Conservation (phyloP, 345 rosid genomes). For the Cardamine chenopodiifolia region DNA sequence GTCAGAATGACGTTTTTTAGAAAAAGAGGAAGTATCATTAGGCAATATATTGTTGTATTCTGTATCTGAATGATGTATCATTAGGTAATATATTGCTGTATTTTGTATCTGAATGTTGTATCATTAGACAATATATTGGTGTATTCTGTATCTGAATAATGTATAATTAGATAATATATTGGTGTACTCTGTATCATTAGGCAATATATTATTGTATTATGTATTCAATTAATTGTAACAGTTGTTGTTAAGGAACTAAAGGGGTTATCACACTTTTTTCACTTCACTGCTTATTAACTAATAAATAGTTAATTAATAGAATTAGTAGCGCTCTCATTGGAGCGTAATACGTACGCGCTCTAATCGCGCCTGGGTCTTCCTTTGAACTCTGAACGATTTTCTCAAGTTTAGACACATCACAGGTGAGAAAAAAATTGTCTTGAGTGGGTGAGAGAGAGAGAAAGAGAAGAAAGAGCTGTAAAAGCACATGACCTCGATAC, state of each 20-base stretch:
- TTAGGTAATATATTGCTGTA: too few species aligned
- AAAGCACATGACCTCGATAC: slow-evolving; percentile 63
- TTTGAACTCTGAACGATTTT: slow-evolving; percentile 11
- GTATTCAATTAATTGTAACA: neutral
- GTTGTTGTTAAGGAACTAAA: neutral
- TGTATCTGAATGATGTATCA: neutral
- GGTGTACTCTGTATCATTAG: neutral
- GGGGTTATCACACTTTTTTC: neutral
- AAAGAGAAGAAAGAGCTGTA: slow-evolving; percentile 44
- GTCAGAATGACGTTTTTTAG: too few species aligned
- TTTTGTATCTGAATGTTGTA: too few species aligned
- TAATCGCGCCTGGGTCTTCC: slow-evolving; percentile 5
- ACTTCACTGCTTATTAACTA: neutral
- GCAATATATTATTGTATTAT: neutral
- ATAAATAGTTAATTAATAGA: neutral
- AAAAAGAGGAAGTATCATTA: neutral
- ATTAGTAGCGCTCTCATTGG: slow-evolving; percentile 12
- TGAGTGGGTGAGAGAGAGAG: slow-evolving; percentile 33
- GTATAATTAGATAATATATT: too few species aligned
- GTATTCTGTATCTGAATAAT: too few species aligned
- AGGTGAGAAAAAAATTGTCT: slow-evolving; percentile 14
- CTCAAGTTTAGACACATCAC: slow-evolving; percentile 28
- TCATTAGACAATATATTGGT: neutral
- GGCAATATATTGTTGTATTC: neutral
- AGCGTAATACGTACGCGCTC: neutral